Evolutionary conservation across 129 eudicot species (phyloP), one percentile per base, ranked within the genome.

Genomic region (Mikania micrantha): DNA sequence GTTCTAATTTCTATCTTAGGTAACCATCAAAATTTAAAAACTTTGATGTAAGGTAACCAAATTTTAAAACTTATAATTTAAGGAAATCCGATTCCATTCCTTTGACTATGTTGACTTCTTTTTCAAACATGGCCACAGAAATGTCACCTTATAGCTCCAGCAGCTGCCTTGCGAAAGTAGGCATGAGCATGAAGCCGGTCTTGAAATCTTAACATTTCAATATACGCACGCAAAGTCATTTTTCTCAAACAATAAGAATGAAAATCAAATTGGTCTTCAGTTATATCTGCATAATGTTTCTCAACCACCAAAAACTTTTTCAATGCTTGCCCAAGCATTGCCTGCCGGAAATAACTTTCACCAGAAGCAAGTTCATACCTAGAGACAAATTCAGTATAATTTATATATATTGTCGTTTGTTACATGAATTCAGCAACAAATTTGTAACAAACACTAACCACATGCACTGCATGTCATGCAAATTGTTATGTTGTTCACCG

Each of bases 391-490:
- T 64, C 63, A 72, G 9, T 48, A 48, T 38, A 5, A 7, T 9
- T 32, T 70, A 21, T 1, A 67, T 11, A 68, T 52, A 20, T 70
- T 24, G n/a, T 9, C 28, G 19, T 27, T 62, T 19, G 52, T 9
- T 20, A 35, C 28, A 35, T 22, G 36, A 27, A n/a, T 44, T 21
- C 0, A 4, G 42, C 49, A 69, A 39, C 64, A 79, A 66, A 73
- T 62, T 62, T 39, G 53, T 58, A 32, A 48, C 8, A 72, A 56
- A 77, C 47, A 85, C 85, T 16, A 63, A 94, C 99, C 99, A 94
- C 99, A 94, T 94, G 95, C 99, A 94, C 84, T 94, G 99, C 99
- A 94, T 94, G 74, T 94, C 99, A 71, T 89, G 91, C 40, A 94
- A 81, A 79, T 85, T 94, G 65, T 94, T 94, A 74, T 89, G 99